phyloP scores from a whole-genome alignment of 2,329 filamentous ascomycete genomes.

The Colletotrichum sp. region DNA sequence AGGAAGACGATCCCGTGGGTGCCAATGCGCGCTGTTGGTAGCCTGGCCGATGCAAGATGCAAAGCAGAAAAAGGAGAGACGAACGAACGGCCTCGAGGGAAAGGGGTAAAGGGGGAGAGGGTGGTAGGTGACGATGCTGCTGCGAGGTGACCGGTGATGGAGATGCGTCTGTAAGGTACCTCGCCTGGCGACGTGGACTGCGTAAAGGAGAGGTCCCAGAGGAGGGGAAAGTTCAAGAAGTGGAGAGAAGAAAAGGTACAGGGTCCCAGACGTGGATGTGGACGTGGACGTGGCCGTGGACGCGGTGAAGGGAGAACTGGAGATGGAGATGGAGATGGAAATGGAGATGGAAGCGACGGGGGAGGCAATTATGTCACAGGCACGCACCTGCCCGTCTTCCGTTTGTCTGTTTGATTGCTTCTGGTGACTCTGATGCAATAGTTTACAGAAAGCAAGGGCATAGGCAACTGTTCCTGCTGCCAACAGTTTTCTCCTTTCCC shows the following conservation, averaged over 20 bases:
- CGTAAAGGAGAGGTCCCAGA: not conserved
- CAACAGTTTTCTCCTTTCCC: not conserved
- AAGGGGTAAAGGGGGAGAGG: not conserved
- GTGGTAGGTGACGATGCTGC: not conserved
- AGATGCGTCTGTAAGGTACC: not conserved
- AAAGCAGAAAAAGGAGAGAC: not conserved
- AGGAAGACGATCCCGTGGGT: constrained; percentile 1
- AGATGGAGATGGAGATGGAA: not conserved
- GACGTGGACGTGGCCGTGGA: not conserved
- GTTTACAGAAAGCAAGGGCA: not conserved
- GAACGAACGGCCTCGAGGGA: not conserved
- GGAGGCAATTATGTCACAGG: not conserved
- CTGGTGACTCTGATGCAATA: not conserved
- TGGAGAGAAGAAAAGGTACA: not conserved
- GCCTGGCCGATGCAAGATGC: not conserved
- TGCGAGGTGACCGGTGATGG: not conserved
- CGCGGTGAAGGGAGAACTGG: not conserved
- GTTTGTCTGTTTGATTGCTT: not conserved
- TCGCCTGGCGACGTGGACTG: not conserved
- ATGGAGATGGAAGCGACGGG: not conserved
- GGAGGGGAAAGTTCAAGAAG: not conserved
- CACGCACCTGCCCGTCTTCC: not conserved
- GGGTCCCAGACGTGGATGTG: not conserved
- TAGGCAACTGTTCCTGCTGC: not conserved
- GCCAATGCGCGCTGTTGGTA: constrained; percentile 4